Base-by-base conservation (phyloP, 768 basidiomycete species). In the Psilocybe sp. region DNA sequence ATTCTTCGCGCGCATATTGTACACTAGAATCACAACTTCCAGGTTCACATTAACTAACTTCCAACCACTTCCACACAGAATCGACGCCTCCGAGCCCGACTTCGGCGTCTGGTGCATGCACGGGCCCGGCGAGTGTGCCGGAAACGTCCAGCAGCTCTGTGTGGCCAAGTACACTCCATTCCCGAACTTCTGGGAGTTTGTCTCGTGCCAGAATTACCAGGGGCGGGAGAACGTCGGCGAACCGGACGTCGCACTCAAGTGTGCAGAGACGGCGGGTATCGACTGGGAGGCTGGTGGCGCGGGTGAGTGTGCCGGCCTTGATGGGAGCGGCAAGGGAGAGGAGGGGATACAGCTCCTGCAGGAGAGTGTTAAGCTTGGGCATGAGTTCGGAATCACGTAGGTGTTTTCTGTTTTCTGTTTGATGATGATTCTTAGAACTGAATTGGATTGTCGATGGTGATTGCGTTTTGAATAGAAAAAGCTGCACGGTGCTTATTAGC, bases 121-220 rank as follows among this genome's bases (percentile, higher is more conserved):
- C 61, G 93, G 92, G 14, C 69, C 71, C 4, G 66, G 77, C 46
- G 94, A 98, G 67, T 97, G 94, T 60, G 81, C 81, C 12, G 94
- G 90, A 38, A 93, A 96, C 69, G 81, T 92, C 14, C 89, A 97
- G 51, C 85, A 97, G 63, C 75, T 97, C 20, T 98, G 95, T 65
- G 87, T 78, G 28, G 73, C 78, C 47, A 81, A 83, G 62, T 75
- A 89, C 53, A 70, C 77, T 18, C 67, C 75, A 18, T 67, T 70
- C 36, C 55, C 65, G n/a, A 71, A 69, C 16, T 92, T 89, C 88
- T 95, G 92, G 92, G 69, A 80, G 45, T 94, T 92, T 58, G 73
- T 92, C 16, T 82, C 81, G 51, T 94, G 92, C 65, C 80, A 90
- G 60, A 92, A 92, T 64, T 84, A 74, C 56, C 74, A 81, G 56